These are phyloP conservation scores for Paulownia fortunei DNA, from an alignment of 257 asterid species.

Conservation along the genomic window DNA sequence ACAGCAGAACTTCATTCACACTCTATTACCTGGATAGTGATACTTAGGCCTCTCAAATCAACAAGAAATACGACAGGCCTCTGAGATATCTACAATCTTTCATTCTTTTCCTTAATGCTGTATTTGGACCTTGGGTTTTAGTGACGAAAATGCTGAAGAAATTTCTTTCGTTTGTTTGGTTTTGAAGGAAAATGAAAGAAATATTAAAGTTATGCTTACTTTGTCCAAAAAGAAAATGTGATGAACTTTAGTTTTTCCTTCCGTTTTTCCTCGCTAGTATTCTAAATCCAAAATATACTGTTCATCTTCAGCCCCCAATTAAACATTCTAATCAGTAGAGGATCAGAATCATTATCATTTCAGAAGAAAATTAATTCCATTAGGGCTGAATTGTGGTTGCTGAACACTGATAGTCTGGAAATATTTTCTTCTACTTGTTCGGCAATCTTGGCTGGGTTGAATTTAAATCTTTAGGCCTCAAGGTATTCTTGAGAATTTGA, in stretches of 20 bases:
- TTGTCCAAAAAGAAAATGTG: too few species aligned
- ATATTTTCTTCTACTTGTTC: too few species aligned
- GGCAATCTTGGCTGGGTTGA: too few species aligned
- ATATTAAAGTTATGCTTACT: too few species aligned
- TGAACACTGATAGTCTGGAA: not conserved
- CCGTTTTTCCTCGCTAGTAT: too few species aligned
- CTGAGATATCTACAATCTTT: not conserved
- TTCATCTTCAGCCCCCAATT: too few species aligned
- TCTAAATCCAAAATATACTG: too few species aligned
- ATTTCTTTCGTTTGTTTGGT: too few species aligned
- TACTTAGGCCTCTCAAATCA: not conserved
- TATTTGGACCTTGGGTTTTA: not conserved
- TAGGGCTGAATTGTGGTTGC: not conserved
- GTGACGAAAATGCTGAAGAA: too few species aligned
- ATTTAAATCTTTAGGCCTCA: not conserved
- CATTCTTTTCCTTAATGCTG: not conserved
- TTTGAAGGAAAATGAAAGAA: too few species aligned
- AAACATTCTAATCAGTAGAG: not conserved
- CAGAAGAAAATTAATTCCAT: not conserved
- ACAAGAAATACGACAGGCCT: not conserved
- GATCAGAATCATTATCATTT: not conserved
- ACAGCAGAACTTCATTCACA: not conserved
- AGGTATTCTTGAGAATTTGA: not conserved
- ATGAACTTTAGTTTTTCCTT: too few species aligned
- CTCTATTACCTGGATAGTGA: not conserved